Percentiles rank a stretch among this genome's conserved stretches.
Evolutionary conservation across 2,329 filamentous ascomycete genomes (phyloP).

Genomic region (Ophiostoma perfectum): DNA sequence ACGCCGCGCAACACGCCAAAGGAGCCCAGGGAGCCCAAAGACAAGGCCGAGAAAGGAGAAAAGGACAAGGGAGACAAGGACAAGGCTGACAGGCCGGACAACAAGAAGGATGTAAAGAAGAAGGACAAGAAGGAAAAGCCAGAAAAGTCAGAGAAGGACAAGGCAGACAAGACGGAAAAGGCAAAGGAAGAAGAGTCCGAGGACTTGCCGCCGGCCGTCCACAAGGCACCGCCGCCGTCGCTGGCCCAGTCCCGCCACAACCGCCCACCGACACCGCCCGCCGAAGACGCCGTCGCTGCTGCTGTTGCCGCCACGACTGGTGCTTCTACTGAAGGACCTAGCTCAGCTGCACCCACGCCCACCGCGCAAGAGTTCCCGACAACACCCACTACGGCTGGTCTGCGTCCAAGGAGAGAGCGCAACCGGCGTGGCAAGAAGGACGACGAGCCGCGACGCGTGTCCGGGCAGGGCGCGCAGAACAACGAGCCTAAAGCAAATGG

Average conservation of each 20-base stretch:
- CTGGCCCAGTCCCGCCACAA: constrained; percentile 27
- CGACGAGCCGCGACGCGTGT: not conserved
- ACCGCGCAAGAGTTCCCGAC: not conserved
- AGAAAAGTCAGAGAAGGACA: not conserved
- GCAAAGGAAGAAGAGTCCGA: not conserved
- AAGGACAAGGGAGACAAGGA: not conserved
- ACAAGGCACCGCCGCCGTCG: constrained; percentile 21
- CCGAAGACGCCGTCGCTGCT: not conserved
- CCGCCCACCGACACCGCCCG: constrained; percentile 22
- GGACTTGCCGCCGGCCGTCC: not conserved
- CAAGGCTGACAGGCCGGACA: not conserved
- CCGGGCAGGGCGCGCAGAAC: too few species aligned
- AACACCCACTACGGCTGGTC: not conserved
- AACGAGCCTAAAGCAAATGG: too few species aligned
- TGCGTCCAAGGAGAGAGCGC: not conserved
- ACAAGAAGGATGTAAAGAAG: not conserved
- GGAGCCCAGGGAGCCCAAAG: not conserved
- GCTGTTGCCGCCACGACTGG: not conserved
- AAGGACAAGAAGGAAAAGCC: not conserved
- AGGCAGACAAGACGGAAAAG: not conserved
- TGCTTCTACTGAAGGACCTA: not conserved
- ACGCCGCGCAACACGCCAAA: constrained; percentile 9
- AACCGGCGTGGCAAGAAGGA: constrained; percentile 15
- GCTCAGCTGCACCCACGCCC: not conserved
- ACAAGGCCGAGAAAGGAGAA: not conserved